phyloP scores from a whole-genome alignment of 805 yeast genomes.

The Kuraishia hungarica region DNA sequence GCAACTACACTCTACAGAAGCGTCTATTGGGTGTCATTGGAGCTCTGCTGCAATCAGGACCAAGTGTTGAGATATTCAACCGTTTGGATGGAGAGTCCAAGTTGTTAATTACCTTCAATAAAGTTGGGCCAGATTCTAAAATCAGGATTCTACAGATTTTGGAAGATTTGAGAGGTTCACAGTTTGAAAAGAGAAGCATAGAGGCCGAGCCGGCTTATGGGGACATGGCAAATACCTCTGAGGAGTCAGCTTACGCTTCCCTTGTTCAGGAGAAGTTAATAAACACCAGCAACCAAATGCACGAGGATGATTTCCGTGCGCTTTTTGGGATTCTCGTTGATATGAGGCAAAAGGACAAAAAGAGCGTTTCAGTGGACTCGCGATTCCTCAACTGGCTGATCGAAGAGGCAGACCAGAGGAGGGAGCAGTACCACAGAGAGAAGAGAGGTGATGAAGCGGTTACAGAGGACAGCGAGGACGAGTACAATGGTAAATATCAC shows the following conservation, averaged over 20 bases:
- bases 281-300: conserved; percentile 8
- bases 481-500: conserved; percentile 14
- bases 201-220: conserved; percentile 15
- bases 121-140: conserved; percentile 18
- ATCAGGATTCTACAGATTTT: conserved; percentile 35
- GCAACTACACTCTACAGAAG: conserved; percentile 30
- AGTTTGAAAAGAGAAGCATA: background rate
- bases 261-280: conserved; percentile 1
- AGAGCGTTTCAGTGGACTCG: conserved; percentile 23
- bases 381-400: conserved; percentile 61
- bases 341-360: conserved; percentile 20
- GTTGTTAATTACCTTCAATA: conserved; percentile 16
- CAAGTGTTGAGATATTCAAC: conserved; percentile 21
- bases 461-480: conserved; percentile 22
- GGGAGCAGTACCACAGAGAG: conserved; percentile 9
- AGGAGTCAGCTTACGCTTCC: conserved; percentile 18
- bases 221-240: conserved; percentile 29
- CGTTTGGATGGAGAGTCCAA: conserved; percentile 11
- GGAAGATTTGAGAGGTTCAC: conserved; percentile 23
- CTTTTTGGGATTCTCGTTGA: conserved; percentile 30
- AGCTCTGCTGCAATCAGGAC: conserved; percentile 28
- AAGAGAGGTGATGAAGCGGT: conserved; percentile 16
- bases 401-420: conserved; percentile 28
- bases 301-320: conserved; percentile 31
- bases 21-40: conserved; percentile 44